phyloP scores from a whole-genome alignment of 1,284 basidiomycete genomes.

The Neolentinus lepideus region DNA sequence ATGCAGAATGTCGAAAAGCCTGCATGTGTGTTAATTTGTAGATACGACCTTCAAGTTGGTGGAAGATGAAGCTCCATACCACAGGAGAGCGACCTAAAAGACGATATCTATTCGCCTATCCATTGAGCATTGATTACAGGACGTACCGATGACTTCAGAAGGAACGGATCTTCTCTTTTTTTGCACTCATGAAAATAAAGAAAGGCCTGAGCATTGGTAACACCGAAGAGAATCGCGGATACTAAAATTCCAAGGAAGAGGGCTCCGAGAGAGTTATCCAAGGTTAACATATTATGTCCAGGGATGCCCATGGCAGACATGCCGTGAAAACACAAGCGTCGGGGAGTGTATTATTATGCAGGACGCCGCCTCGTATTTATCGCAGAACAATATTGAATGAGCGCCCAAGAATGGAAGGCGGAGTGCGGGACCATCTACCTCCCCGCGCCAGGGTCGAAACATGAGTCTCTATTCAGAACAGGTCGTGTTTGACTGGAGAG shows the following conservation, averaged over 20 bases:
- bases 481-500: no score
- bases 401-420: no score
- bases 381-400: no score
- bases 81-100: not conserved
- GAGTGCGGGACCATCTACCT: no score
- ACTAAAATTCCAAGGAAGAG: not conserved
- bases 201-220: not conserved
- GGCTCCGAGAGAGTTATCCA: not conserved
- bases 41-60: not conserved
- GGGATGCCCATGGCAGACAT: not conserved
- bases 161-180: not conserved
- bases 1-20: conserved; percentile 17
- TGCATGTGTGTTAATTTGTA: conserved; percentile 2
- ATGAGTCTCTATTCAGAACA: no score
- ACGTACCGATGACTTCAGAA: not conserved
- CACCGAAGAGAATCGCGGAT: not conserved
- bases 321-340: not conserved
- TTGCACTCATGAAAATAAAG: not conserved
- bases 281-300: not conserved
- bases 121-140: not conserved
- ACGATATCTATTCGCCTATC: not conserved
- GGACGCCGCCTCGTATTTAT: not conserved
- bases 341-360: not conserved
- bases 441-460: no score
- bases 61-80: not conserved